phyloP scores from a whole-genome alignment of 768 basidiomycete species.

The Amanita pallidorosea region DNA sequence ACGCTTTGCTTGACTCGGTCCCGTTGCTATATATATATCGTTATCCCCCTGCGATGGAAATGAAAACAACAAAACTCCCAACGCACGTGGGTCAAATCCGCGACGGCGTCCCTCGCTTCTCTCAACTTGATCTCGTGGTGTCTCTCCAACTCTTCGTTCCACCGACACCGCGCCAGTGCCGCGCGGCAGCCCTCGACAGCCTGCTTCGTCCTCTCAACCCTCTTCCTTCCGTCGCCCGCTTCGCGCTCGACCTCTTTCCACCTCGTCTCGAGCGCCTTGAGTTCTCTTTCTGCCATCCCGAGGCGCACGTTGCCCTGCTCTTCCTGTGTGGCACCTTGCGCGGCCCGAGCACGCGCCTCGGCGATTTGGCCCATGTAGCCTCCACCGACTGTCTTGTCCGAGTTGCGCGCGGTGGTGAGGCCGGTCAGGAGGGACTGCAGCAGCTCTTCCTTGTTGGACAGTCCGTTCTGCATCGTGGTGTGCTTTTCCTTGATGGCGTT shows the following conservation, averaged over 20 bases:
- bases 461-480: slow-evolving; percentile 42
- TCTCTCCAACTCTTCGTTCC: slow-evolving; percentile 68
- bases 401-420: slow-evolving; percentile 51
- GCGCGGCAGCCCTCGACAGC: slow-evolving; percentile 47
- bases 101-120: slow-evolving; percentile 42
- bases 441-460: slow-evolving; percentile 79
- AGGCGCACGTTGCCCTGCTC: slow-evolving; percentile 74
- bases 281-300: slow-evolving; percentile 66
- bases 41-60: not conserved
- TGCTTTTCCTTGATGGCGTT: slow-evolving; percentile 61
- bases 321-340: slow-evolving; percentile 74
- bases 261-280: slow-evolving; percentile 61
- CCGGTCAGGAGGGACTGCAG: slow-evolving; percentile 92
- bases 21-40: slow-evolving; percentile 35
- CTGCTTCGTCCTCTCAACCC: slow-evolving; percentile 45
- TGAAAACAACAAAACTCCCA: not conserved
- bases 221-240: slow-evolving; percentile 64
- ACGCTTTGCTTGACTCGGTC: slow-evolving; percentile 59
- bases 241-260: slow-evolving; percentile 84
- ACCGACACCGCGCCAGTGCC: slow-evolving; percentile 51
- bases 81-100: slow-evolving; percentile 50
- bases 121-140: slow-evolving; percentile 39
- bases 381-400: slow-evolving; percentile 44
- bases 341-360: slow-evolving; percentile 63
- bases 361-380: slow-evolving; percentile 97